These are phyloP conservation scores for Malassezia sympodialis DNA, from an alignment of 1,284 basidiomycete genomes.

Conservation along the genomic window DNA sequence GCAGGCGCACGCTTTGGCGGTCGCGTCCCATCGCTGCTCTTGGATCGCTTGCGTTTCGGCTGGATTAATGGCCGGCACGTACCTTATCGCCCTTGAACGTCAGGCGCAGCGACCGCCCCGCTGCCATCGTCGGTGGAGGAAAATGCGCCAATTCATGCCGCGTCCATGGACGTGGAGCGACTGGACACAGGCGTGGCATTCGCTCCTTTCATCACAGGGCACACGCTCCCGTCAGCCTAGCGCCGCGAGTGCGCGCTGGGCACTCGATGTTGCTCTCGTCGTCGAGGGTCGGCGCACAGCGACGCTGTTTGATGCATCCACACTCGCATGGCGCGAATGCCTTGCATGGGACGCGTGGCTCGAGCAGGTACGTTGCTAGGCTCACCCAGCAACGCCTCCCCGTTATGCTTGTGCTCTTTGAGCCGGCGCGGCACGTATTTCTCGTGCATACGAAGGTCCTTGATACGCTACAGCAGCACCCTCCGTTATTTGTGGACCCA, in stretches of 20 bases:
- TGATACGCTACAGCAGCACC: not conserved
- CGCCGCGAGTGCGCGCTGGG: not conserved
- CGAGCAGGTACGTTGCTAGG: not conserved
- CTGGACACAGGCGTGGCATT: not conserved
- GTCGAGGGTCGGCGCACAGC: not conserved
- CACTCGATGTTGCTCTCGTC: not conserved
- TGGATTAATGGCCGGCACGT: not conserved
- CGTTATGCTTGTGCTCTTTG: not conserved
- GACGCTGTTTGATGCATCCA: not conserved
- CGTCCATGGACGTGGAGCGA: not conserved
- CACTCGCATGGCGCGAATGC: not conserved
- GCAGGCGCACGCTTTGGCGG: not conserved
- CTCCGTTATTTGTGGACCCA: conserved; percentile 1
- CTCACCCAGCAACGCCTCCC: not conserved
- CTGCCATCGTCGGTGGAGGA: not conserved
- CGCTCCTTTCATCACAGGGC: not conserved
- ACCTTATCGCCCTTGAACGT: conserved; percentile 19
- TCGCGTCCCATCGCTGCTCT: not conserved
- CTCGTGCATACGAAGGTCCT: not conserved
- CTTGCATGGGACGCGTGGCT: not conserved
- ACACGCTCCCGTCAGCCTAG: not conserved
- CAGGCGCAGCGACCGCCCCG: conserved; percentile 11
- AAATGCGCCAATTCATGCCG: not conserved
- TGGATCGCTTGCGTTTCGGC: conserved; percentile 14
- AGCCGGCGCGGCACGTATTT: conserved; percentile 10